Evolutionary conservation across 371 early-diverging fungal species (phyloP), one percentile per base, ranked within the genome.

Genomic region (Mucor indicus): DNA sequence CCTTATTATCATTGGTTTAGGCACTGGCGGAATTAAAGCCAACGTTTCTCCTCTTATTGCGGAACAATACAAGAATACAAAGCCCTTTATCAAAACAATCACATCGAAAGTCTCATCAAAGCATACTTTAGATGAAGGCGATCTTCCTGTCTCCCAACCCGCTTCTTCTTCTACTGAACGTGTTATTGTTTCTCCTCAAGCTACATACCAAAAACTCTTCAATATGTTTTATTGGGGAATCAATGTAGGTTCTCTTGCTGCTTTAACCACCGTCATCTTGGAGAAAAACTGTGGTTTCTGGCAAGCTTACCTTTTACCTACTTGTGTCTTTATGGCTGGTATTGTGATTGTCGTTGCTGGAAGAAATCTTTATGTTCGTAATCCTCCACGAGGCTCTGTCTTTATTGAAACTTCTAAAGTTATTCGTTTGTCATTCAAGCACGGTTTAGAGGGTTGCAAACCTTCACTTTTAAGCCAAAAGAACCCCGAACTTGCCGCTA

Each of bases 141-240:
- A 48, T 48, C 39, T 48, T 52, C 73, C 15, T 56, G 51, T 12
- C 45, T 38, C 10, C 31, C 38, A 46, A 5, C 30, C 11, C 23
- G 40, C 16, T 38, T 46, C 27, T 47, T 44, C 22, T 25, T 41
- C 33, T 45, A 57, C 42, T 38, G 44, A 33, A 41, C 67, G 69
- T 23, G 77, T 76, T 1, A 72, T 76, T 46, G 71, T 76, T 3
- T 61, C 69, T 43, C 73, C 77, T 45, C 77, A 72, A 55, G 77
- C 77, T 25, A 75, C 72, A 10, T 72, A 69, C 17, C 72, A 72
- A 50, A 67, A 65, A 24, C 57, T 76, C 16, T 75, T 75, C 51
- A 63, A 61, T 41, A 58, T 58, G 53, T 92, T 93, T 57, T 95
- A 92, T 69, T 87, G 89, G 80, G 79, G 86, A 44, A 87, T 93